Evolutionary conservation across 202 grass and related monocot genomes (phyloP), one percentile per base, ranked within the genome.

Genomic region (Setaria italica): DNA sequence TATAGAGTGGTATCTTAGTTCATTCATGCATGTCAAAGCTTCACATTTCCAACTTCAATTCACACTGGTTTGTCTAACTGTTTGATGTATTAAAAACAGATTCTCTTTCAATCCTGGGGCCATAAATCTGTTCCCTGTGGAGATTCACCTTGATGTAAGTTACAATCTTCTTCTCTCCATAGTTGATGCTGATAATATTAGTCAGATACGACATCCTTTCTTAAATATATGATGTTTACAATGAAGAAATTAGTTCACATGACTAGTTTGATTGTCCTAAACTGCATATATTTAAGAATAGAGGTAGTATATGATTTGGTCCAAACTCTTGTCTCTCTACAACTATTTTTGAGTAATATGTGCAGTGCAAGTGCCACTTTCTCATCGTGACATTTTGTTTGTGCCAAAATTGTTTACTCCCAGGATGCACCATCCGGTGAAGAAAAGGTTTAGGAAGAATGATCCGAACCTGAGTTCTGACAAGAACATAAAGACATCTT

Each of bases 121-220:
- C 51, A 97, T 97, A 87, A 99, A 99, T 88, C 87, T 97, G 78
- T 94, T 99, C 85, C 90, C 87, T 58, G 90, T 99, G 84, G 93
- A 99, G 78, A 85, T 99, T 85, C 94, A 92, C 85, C 92, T 91
- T 88, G 92, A 99, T 79, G 97, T 99, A 84, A 93, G 96, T 92
- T 86, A 5, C 45, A 73, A 51, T 58, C 42, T 76, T 68, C 78
- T 80, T 76, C 63, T 63, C 51, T 76, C 4, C 39, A 41, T 41
- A 62, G 17, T 59, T 69, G 20, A 46, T 3, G 41, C 64, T 19
- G 17, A 9, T 45, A 67, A n/a, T 48, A 59, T 49, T 21, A 74
- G 25, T 81, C 30, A 47, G 55, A 67, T 35, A 50, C 47, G 2
- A 48, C 46, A 10, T 48, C 46, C 11, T 10, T 12, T 48, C 46